Conservation (phyloP, 129 eudicot genomes). For the Artemisia annua region DNA sequence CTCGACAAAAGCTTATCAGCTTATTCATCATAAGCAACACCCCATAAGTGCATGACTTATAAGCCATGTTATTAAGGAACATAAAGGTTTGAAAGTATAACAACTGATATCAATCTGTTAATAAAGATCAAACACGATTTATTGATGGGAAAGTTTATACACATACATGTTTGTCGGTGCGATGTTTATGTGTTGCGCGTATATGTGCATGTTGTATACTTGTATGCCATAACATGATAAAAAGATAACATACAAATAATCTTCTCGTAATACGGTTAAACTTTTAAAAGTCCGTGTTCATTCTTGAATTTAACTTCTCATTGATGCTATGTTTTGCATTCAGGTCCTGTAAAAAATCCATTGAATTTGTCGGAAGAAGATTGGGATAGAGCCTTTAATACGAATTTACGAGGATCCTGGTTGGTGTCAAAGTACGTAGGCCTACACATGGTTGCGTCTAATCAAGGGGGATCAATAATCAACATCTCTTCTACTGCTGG, state of each 20-base stretch:
- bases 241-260: neutral
- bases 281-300: neutral
- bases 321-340: conserved; percentile 4
- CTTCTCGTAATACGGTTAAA: neutral
- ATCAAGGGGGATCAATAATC: conserved; percentile 60
- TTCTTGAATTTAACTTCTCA: neutral
- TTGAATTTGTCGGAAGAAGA: conserved; percentile 64
- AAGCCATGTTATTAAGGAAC: neutral
- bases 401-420: conserved; percentile 69
- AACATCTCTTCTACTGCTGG: conserved; percentile 71
- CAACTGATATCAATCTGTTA: neutral
- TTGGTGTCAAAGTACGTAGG: conserved; percentile 62
- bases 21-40: too few species aligned
- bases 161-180: neutral
- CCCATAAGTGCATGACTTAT: neutral
- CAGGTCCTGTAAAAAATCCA: conserved; percentile 53
- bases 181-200: neutral
- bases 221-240: neutral
- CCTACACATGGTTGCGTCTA: conserved; percentile 53
- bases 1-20: too few species aligned
- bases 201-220: neutral
- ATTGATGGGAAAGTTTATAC: neutral
- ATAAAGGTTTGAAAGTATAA: neutral
- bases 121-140: neutral
- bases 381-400: conserved; percentile 47